Evolutionary conservation across 257 asterid genomes (phyloP), one percentile per base, ranked within the genome.

Genomic region (Solanum dulcamara): DNA sequence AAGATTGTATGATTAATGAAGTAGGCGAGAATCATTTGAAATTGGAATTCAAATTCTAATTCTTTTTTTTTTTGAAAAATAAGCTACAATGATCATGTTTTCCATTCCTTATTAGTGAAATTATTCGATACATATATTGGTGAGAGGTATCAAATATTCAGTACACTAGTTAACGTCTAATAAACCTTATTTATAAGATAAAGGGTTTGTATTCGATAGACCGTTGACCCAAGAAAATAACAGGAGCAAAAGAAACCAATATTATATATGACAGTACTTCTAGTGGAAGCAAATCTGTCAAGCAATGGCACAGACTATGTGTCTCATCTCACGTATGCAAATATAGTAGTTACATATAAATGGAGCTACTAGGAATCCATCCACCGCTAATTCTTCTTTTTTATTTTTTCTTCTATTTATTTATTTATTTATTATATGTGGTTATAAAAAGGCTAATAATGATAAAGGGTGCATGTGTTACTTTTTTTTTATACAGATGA

Each of bases 381-480:
- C 37, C 81, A 74, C 81, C 33, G 2, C 26, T 77, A 30, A 77
- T 79, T n/a, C 2, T 28, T 15, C 1, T 44, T 44, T n/a, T 14
- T 26, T 7, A 10, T 60, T 11, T 4, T 60, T 60, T 59, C 33
- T 60, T 60, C 17, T 24, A 12, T 4, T 6, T n/a, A 42, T 38
- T 38, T 38, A 42, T 42, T 42, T 42, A 42, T 42, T 42, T 48
- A 51, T 51, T 57, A 4, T 57, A n/a, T 28, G 44, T 79, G 38
- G 44, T 17, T 79, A 17, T 30, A 32, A 51, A 79, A 79, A 48
- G 24, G 44, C 30, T 79, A 79, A 79, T 32, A 48, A 79, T 79
- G 42, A 79, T 48, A 17, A 79, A 48, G 38, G 40, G 66, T 79
- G 44, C 83, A 79, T 79, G 85, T 89, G 85, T 90, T 88, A 81